Conservation (phyloP, 2,329 filamentous ascomycete genomes). For the Acrocalymma vagum region DNA sequence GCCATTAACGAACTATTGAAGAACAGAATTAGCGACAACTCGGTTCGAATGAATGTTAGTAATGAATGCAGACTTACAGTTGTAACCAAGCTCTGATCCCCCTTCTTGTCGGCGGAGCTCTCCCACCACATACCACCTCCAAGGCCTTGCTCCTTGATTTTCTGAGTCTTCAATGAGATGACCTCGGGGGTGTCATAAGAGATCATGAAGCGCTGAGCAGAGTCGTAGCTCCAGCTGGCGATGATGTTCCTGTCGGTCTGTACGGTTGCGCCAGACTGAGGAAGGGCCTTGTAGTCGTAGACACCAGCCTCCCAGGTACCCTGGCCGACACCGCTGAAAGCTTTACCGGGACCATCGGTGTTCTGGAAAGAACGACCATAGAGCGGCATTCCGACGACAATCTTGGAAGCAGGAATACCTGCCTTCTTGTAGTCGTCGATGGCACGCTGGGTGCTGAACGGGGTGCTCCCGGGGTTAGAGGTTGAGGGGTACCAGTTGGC, state of each 20-base stretch:
- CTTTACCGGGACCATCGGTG: slow-evolving; percentile 42
- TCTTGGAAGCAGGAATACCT: slow-evolving; percentile 43
- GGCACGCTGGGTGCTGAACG: slow-evolving; percentile 42
- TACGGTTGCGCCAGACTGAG: slow-evolving; percentile 32
- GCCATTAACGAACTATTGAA: slow-evolving; percentile 57
- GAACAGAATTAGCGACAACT: slow-evolving; percentile 6
- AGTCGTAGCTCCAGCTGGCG: slow-evolving; percentile 44
- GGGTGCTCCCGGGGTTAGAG: slow-evolving; percentile 37
- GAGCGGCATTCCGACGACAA: slow-evolving; percentile 47
- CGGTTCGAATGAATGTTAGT: background rate
- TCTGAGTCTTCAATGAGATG: slow-evolving; percentile 33
- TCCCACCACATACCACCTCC: slow-evolving; percentile 53
- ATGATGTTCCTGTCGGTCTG: slow-evolving; percentile 26
- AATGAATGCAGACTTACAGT: slow-evolving; percentile 32
- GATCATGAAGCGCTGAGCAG: slow-evolving; percentile 31
- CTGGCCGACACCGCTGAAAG: slow-evolving; percentile 38
- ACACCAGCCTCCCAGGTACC: slow-evolving; percentile 47
- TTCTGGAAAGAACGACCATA: slow-evolving; percentile 46
- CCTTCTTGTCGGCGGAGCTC: slow-evolving; percentile 41
- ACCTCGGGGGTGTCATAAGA: slow-evolving; percentile 45
- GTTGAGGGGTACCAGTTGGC: slow-evolving; percentile 39
- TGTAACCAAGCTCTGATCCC: slow-evolving; percentile 37
- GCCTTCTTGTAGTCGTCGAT: slow-evolving; percentile 40
- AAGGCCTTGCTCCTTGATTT: slow-evolving; percentile 35
- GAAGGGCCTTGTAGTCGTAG: slow-evolving; percentile 47